These are phyloP conservation scores for Geosmithia morbida DNA, from an alignment of 2,329 filamentous ascomycete species.

Conservation along the genomic window DNA sequence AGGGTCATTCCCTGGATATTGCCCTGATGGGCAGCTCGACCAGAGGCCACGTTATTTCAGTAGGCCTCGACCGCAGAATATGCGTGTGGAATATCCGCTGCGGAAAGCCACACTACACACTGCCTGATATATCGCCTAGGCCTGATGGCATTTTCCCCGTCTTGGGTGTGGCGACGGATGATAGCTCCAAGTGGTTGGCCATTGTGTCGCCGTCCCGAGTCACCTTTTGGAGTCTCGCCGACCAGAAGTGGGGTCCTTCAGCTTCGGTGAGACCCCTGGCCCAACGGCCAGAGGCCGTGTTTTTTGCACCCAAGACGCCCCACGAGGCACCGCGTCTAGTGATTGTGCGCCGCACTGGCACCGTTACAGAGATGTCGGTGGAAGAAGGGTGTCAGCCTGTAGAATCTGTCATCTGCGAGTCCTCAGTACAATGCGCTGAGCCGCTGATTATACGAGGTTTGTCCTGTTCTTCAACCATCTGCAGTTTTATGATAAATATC, in stretches of 20 bases:
- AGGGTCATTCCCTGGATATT: slow-evolving; percentile 56
- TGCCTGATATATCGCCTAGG: slow-evolving; percentile 23
- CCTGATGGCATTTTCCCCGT: slow-evolving; percentile 40
- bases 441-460: slow-evolving; percentile 29
- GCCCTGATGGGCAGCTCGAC: slow-evolving; percentile 47
- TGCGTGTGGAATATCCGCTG: slow-evolving; percentile 49
- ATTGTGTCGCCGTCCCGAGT: slow-evolving; percentile 45
- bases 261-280: slow-evolving; percentile 33
- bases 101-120: slow-evolving; percentile 23
- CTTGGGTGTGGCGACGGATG: slow-evolving; percentile 49
- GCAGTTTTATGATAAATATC: too few relatives aligned
- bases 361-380: slow-evolving; percentile 41
- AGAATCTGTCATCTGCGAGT: slow-evolving; percentile 35
- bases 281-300: slow-evolving; percentile 47
- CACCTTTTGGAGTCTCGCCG: slow-evolving; percentile 47
- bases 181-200: slow-evolving; percentile 49
- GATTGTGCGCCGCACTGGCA: slow-evolving; percentile 49
- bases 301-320: slow-evolving; percentile 36
- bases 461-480: not conserved
- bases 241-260: slow-evolving; percentile 40
- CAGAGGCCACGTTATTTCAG: slow-evolving; percentile 51
- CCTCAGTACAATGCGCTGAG: slow-evolving; percentile 34
- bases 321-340: slow-evolving; percentile 32
- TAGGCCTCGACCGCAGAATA: slow-evolving; percentile 56
- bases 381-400: slow-evolving; percentile 17